These are phyloP conservation scores for Stylonectria norvegica DNA, from an alignment of 2,329 filamentous ascomycete genomes.

Conservation along the genomic window DNA sequence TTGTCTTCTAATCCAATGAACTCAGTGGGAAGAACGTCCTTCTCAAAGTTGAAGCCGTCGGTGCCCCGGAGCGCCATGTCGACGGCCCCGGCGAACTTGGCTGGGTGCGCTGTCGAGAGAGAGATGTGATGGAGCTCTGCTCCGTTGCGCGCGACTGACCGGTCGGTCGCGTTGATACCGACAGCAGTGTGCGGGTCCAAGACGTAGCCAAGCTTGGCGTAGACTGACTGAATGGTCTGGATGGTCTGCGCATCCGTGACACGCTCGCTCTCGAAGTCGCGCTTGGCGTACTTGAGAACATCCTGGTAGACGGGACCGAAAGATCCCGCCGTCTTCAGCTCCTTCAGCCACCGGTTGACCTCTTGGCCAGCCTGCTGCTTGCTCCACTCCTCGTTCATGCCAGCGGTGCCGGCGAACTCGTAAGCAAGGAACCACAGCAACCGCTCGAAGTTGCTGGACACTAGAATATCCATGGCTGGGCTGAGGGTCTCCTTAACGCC, in stretches of 20 bases:
- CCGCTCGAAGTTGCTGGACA: conserved; percentile 94
- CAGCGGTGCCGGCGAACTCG: conserved; percentile 57
- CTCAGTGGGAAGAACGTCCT: conserved; percentile 73
- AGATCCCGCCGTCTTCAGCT: conserved; percentile 76
- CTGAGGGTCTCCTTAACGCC: conserved; percentile 89
- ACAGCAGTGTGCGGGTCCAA: conserved; percentile 93
- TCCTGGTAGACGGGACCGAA: conserved; percentile 74
- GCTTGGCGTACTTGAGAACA: conserved; percentile 67
- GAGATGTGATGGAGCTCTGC: conserved; percentile 68
- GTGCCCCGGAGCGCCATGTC: conserved; percentile 70
- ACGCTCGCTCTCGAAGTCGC: conserved; percentile 72
- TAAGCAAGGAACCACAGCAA: conserved; percentile 90
- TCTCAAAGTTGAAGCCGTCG: conserved; percentile 69
- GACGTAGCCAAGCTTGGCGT: conserved; percentile 66
- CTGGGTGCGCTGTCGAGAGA: conserved; percentile 90
- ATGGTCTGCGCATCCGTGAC: conserved; percentile 66
- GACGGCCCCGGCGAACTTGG: conserved; percentile 88
- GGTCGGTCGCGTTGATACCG: conserved; percentile 71
- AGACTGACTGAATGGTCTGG: conserved; percentile 57
- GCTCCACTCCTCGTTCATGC: conserved; percentile 63
- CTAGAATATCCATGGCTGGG: conserved; percentile 96
- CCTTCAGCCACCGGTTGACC: conserved; percentile 72
- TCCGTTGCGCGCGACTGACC: conserved; percentile 58
- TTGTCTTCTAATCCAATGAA: conserved; percentile 75
- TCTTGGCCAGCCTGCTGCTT: conserved; percentile 70